phyloP scores from a whole-genome alignment of 768 basidiomycete species.

The Dentipellis fragilis region DNA sequence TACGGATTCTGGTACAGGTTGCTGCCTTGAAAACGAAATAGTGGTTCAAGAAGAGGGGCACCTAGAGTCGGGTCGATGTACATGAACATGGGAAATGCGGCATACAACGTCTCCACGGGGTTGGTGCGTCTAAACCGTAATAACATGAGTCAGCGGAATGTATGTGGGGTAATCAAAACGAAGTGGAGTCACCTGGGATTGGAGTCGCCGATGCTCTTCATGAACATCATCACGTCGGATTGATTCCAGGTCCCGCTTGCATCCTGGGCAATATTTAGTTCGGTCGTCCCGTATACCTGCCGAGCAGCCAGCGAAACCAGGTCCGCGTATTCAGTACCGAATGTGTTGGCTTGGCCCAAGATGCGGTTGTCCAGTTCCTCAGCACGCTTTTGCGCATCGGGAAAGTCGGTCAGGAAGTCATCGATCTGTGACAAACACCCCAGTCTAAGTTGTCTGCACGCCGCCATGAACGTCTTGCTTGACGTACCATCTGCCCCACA shows the following conservation, averaged over 20 bases:
- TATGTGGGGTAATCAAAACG: neutral
- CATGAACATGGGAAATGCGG: slow-evolving; percentile 10
- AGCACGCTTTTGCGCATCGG: neutral
- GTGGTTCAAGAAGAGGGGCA: slow-evolving; percentile 6
- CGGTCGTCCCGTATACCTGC: slow-evolving; percentile 5
- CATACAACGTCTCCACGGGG: slow-evolving; percentile 7
- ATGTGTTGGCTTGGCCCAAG: neutral
- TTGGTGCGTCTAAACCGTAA: slow-evolving; percentile 2
- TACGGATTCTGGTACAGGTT: neutral
- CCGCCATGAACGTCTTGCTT: neutral
- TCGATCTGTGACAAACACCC: slow-evolving; percentile 1
- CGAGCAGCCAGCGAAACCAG: slow-evolving; percentile 5
- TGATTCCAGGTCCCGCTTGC: neutral
- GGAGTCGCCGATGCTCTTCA: slow-evolving; percentile 4
- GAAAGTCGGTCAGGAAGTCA: slow-evolving; percentile 3
- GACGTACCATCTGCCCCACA: neutral
- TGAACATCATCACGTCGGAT: slow-evolving; percentile 14
- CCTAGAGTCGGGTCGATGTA: slow-evolving; percentile 7
- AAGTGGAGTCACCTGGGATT: neutral
- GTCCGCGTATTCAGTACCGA: neutral
- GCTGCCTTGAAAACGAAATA: slow-evolving; percentile 7
- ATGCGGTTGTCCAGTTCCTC: slow-evolving; percentile 4
- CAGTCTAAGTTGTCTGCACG: neutral
- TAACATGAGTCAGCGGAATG: neutral
- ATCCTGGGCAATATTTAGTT: slow-evolving; percentile 5